Evolutionary conservation across 2,329 filamentous ascomycete genomes (phyloP), one percentile per base, ranked within the genome.

Genomic region (Talaromyces marneffei): DNA sequence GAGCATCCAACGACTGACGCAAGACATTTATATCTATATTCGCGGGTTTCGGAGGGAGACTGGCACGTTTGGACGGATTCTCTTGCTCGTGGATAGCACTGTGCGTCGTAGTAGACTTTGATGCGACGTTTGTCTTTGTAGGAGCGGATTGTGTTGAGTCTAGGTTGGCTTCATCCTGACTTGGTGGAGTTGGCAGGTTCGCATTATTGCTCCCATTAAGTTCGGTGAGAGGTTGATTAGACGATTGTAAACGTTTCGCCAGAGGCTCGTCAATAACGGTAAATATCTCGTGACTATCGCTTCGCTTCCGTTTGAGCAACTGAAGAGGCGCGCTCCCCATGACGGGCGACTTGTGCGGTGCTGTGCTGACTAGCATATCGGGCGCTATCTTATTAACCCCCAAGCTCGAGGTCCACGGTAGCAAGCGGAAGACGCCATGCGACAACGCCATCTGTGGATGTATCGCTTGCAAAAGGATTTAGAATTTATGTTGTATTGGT

Each of bases 1-100:
- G 90, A 64, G 91, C 87, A 71, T 92, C 88, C 71, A 97, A 89
- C 37, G 84, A 83, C 68, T 92, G 87, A 71, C 85, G 85, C 65
- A 88, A 83, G 62, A 78, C 79, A 39, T 87, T 68, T 23, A 69
- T 61, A 58, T 74, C 68, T 39, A 73, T 67, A 23, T 71, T 71
- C 14, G 62, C 64, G 44, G 63, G 63, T 23, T 65, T 61, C 57
- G 64, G 63, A 55, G 66, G 64, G 54, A 65, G 65, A 58, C 64
- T 62, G 20, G 66, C 66, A 59, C 63, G 42, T 62, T 31, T 61
- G 14, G 31, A 59, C 23, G 9, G 59, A 48, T 57, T 57, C 29
- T 33, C 50, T 61, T 20, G 62, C 46, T 52, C 53, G 33, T 62
- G 29, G 16, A 56, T 48, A 16, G 62, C 54, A 16, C 50, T 20